Evolutionary conservation across 352 stramenopile genomes (phyloP), one percentile per base, ranked within the genome.

Genomic region (Pythium apleroticum): DNA sequence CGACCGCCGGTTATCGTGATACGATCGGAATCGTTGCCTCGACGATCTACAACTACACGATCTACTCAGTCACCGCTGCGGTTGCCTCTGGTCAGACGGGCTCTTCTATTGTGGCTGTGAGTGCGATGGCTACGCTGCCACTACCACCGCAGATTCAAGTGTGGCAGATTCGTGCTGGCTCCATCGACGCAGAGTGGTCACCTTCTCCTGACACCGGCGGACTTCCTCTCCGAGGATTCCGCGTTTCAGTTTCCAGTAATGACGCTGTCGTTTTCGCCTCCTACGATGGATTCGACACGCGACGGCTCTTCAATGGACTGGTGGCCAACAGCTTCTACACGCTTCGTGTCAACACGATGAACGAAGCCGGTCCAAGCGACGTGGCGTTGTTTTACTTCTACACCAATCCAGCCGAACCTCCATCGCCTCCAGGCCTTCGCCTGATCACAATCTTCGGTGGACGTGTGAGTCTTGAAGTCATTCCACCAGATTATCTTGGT

Each of bases 31-130:
- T 89, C 0, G 1, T 2, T 2, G 75, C 80, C 12, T 60, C 69
- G 15, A 67, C 54, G 3, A 30, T 49, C 3, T 89, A 89, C 46
- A 71, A 28, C 11, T 89, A 89, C 68, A 59, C 64, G 4, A 63
- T 89, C 0, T 65, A 73, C 17, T 65, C 76, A 2, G 66, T 57
- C 0, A 86, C 74, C 58, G 66, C 72, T 14, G 52, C 75, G 45
- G 8, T 54, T 28, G 31, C 8, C 28, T 20, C 30, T 0, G 41
- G 50, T n/a, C 15, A n/a, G 2, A 10, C 24, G 1, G 52, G 28
- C 6, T 45, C 68, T 7, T 50, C 22, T 7, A 58, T 84, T 14
- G 27, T 61, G 3, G 63, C 61, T 30, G 37, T 35, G 24, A 87
- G 74, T 35, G 28, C 27, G 0, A 6, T 39, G 11, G 64, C 66